Evolutionary conservation across 305 asterid genomes (phyloP), one percentile per base, ranked within the genome.

Genomic region (Fraxinus sp.): DNA sequence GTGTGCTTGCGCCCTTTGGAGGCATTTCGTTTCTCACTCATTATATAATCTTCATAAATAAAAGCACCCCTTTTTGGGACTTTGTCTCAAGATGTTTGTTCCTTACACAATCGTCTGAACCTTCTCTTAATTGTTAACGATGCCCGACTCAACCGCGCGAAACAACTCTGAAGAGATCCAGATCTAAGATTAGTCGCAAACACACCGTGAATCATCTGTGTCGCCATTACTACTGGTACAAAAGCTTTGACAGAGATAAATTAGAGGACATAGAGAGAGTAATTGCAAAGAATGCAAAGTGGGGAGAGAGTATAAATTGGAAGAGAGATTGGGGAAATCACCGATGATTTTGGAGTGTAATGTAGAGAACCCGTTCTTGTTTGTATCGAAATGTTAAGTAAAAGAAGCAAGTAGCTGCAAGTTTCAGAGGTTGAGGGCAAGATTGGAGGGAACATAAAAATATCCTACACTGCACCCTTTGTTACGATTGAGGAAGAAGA

Each of bases 121-220:
- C 1, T 26, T 26, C 28, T 26, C 28, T 26, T 26, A 26, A 26
- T 26, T 26, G 28, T 26, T 26, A 26, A 1, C 28, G 28, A 26
- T 26, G 28, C 28, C 28, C 28, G 28, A 26, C 59, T 82, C 85
- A 3, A 78, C 66, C 55, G 28, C 1, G 1, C 66, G 90, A 55
- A 85, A 83, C 87, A 92, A 75, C 84, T 87, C 81, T 85, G 90
- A 57, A 77, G 84, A 74, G 88, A 82, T 86, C 87, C 90, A 77
- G 91, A 84, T 82, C 79, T 83, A 80, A 86, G 83, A 74, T 66
- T 86, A 22, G 86, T 81, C 76, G 85, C 84, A 84, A 91, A 83
- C 24, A 95, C 81, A 36, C 88, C 87, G 59, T 91, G 85, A 86
- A 89, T 89, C 87, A 89, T 79, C 78, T 90, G 90, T 80, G 93